Percentiles rank a stretch among this genome's conserved stretches.
These are phyloP conservation scores for Flaveria bidentis DNA, from an alignment of 129 eudicot species.

Conservation along the genomic window DNA sequence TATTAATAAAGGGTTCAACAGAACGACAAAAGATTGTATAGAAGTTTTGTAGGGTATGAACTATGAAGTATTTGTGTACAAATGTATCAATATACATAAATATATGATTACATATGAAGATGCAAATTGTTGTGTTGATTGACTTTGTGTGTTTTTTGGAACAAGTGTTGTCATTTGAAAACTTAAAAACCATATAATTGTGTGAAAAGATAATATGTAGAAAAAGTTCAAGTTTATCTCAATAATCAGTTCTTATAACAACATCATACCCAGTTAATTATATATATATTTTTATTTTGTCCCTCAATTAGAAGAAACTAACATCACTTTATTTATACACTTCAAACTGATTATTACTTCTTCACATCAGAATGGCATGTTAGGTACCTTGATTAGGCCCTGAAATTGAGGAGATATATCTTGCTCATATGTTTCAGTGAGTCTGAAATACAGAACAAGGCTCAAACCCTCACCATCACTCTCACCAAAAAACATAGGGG, in stretches of 20 bases:
- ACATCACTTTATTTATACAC: no score
- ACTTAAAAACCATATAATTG: neutral
- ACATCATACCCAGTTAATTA: neutral
- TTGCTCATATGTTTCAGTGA: slow-evolving; percentile 61
- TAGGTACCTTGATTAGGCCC: slow-evolving; percentile 70
- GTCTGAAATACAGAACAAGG: slow-evolving; percentile 84
- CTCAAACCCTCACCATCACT: slow-evolving; percentile 86
- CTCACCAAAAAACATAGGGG: slow-evolving; percentile 78
- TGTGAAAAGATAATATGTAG: neutral
- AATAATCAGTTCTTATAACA: neutral
- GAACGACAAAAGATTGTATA: neutral
- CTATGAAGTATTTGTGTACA: no score
- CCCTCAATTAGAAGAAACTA: neutral
- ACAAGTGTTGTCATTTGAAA: neutral
- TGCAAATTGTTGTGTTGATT: neutral
- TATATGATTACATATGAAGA: neutral
- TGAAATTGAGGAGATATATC: slow-evolving; percentile 68
- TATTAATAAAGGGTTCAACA: neutral
- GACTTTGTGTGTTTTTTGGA: neutral
- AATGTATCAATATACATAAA: neutral
- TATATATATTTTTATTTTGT: no score
- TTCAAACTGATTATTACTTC: no score
- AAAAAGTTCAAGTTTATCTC: neutral
- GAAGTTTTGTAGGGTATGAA: neutral
- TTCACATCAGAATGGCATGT: neutral